Conservation (phyloP, 768 basidiomycete species). For the Daedaleopsis nitida region DNA sequence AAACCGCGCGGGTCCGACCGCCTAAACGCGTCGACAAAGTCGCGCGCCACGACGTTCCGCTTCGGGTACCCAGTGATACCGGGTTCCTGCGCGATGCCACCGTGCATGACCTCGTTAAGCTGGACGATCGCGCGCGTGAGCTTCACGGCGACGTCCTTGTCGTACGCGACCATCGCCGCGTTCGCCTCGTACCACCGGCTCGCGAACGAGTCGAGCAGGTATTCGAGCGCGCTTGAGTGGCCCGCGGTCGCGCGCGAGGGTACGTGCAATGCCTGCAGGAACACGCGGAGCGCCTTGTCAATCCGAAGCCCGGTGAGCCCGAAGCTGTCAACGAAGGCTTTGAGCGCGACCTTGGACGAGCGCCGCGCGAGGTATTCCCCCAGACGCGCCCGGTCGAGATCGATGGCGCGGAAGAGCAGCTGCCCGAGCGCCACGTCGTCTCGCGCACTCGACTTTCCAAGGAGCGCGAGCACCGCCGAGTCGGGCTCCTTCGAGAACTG, state of each 20-base stretch:
- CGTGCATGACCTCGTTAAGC: slow-evolving; percentile 87
- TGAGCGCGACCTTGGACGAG: slow-evolving; percentile 73
- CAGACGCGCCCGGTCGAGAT: slow-evolving; percentile 79
- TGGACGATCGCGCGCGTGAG: slow-evolving; percentile 83
- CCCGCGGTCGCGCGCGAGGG: slow-evolving; percentile 45
- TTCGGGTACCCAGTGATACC: slow-evolving; percentile 55
- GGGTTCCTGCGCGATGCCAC: slow-evolving; percentile 62
- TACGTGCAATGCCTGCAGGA: slow-evolving; percentile 81
- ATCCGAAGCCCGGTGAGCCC: slow-evolving; percentile 81
- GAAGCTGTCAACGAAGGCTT: slow-evolving; percentile 86
- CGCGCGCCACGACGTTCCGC: slow-evolving; percentile 66
- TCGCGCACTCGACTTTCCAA: slow-evolving; percentile 56
- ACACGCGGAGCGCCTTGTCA: slow-evolving; percentile 87
- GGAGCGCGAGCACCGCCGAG: slow-evolving; percentile 70
- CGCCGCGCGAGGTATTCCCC: slow-evolving; percentile 83
- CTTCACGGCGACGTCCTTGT: slow-evolving; percentile 76
- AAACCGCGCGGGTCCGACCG: slow-evolving; percentile 70
- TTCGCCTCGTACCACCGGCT: slow-evolving; percentile 92
- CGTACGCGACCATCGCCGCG: slow-evolving; percentile 71
- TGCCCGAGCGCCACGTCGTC: slow-evolving; percentile 78
- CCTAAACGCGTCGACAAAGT: slow-evolving; percentile 85
- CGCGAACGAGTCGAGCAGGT: slow-evolving; percentile 82
- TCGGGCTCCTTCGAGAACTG: slow-evolving; percentile 84
- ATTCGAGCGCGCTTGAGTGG: slow-evolving; percentile 54
- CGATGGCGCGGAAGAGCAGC: slow-evolving; percentile 77